These are phyloP conservation scores for Pneumocystis oryctolagi DNA, from an alignment of 1,139 yeast genomes.

Conservation along the genomic window DNA sequence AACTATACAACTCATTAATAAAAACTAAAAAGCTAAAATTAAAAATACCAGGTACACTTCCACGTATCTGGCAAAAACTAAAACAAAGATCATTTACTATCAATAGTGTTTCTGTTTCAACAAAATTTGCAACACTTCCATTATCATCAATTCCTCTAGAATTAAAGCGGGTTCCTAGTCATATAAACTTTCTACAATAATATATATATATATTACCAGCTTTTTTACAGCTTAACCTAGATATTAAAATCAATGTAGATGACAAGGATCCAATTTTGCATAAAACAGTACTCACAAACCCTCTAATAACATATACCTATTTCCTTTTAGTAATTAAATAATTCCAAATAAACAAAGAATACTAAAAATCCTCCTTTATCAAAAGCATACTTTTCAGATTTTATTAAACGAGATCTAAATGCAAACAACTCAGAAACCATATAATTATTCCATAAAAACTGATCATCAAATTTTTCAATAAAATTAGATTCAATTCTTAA, in stretches of 20 bases:
- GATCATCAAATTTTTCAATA: slow-evolving; percentile 43
- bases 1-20: slow-evolving; percentile 22
- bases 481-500: slow-evolving; percentile 10
- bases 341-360: not conserved
- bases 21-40: not conserved
- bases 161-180: slow-evolving; percentile 67
- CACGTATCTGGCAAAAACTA: slow-evolving; percentile 77
- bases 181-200: not conserved
- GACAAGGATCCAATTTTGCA: slow-evolving; percentile 36
- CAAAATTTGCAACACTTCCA: slow-evolving; percentile 90
- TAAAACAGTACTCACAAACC: slow-evolving; percentile 69
- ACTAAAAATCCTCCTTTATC: slow-evolving; percentile 59
- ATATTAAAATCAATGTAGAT: slow-evolving; percentile 62
- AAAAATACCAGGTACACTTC: slow-evolving; percentile 54
- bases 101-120: slow-evolving; percentile 76
- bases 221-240: slow-evolving; percentile 77
- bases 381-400: slow-evolving; percentile 34
- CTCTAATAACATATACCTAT: slow-evolving; percentile 72
- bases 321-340: not conserved
- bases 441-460: slow-evolving; percentile 94
- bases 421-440: slow-evolving; percentile 70
- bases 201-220: not conserved
- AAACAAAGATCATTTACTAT: slow-evolving; percentile 43
- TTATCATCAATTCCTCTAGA: slow-evolving; percentile 93
- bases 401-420: slow-evolving; percentile 52